Conservation (phyloP, 208 protist species). For the Wallacemonas sp. region DNA sequence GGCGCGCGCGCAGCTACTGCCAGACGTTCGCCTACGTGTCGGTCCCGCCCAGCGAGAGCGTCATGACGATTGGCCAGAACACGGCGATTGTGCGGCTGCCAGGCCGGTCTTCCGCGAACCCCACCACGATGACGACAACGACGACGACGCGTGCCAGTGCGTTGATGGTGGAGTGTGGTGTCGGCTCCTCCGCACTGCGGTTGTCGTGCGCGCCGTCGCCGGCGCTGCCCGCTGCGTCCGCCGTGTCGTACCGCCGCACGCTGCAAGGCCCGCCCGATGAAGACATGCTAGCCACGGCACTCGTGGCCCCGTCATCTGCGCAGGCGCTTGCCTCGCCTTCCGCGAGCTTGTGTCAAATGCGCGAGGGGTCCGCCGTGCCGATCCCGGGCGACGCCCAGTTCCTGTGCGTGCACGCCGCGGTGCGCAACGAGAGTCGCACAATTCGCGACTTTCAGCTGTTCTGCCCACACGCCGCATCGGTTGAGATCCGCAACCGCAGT, state of each 20-base stretch:
- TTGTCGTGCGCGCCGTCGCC: not conserved
- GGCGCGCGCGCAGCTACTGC: not conserved
- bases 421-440: conserved; percentile 6
- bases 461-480: conserved; percentile 18
- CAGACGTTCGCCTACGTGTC: conserved; percentile 4
- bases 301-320: not conserved
- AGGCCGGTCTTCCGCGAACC: too few relatives aligned
- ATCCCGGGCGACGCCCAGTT: not conserved
- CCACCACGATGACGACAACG: too few relatives aligned
- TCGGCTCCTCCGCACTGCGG: conserved; percentile 1
- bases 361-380: not conserved
- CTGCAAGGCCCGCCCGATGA: conserved; percentile 12
- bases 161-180: conserved; percentile 12
- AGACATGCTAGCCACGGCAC: not conserved
- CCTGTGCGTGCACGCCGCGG: conserved; percentile 11
- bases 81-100: conserved; percentile 26
- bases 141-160: not conserved
- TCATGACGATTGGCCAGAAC: not conserved
- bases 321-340: not conserved
- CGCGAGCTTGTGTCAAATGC: not conserved
- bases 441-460: conserved; percentile 14
- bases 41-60: not conserved
- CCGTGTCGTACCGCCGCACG: not conserved
- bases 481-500: conserved; percentile 22
- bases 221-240: not conserved